Evolutionary conservation across 2,329 filamentous ascomycete genomes (phyloP), one percentile per base, ranked within the genome.

Genomic region (Scolecobasidium constrictum): DNA sequence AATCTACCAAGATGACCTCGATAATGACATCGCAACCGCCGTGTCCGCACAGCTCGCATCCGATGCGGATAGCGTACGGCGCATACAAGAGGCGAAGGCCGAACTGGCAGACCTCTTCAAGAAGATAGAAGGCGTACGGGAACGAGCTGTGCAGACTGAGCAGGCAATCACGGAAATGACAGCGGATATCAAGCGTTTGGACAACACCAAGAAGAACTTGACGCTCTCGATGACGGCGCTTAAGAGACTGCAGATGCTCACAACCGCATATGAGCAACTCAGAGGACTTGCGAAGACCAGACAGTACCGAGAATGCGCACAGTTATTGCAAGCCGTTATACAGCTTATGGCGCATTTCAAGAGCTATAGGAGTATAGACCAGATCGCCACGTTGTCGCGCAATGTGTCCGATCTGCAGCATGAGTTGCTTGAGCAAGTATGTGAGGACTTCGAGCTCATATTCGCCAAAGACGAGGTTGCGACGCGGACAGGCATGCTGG

Each of bases 301-400:
- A 44, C 92, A 98, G 61, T 98, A 98, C 61, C 74, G 86, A 49
- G 92, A 98, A 60, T 96, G 92, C 58, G 88, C 90, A 13, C 87
- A 93, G 54, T 71, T 98, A 46, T 70, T 98, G 45, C 86, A 94
- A 66, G 92, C 92, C 7, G 92, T 98, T 22, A 76, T 98, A 46
- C 92, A 98, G 72, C 78, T 98, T 36, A 95, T 96, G 84, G 85
- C 85, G 51, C 88, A 98, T 65, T 98, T 98, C 73, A 94, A 94
- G 66, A 93, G 86, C 62, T 98, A 96, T 61, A 74, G 92, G 46
- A 94, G 87, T 53, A 96, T 98, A 53, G 90, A 96, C 59, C 92
- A 98, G 71, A 96, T 98, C 58, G 92, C 92, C 20, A 84, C 84
- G 1, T 71, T 98, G 49, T 94, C 86, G 57, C 79, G 86, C 40